phyloP scores from a whole-genome alignment of 208 protist genomes.

The Trypanosoma avium region DNA sequence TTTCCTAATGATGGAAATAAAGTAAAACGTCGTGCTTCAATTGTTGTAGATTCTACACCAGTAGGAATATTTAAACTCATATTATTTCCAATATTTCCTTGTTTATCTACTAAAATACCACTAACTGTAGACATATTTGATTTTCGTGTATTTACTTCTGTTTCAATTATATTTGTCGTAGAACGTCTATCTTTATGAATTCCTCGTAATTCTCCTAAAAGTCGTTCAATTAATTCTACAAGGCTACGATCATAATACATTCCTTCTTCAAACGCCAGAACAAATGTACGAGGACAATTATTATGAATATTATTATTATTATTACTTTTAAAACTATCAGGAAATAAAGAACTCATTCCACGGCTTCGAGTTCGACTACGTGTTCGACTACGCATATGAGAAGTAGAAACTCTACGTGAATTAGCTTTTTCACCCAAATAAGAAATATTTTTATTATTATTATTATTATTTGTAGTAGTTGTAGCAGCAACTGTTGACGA shows the following conservation, averaged over 20 bases:
- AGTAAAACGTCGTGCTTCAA: no score
- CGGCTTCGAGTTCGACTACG: background rate
- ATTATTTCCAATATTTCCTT: no score
- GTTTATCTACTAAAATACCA: background rate
- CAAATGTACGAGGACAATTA: slow-evolving; percentile 10
- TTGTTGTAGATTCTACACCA: no score
- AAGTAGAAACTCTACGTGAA: no score
- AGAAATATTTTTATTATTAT: background rate
- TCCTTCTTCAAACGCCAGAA: slow-evolving; percentile 28
- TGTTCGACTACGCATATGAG: no score
- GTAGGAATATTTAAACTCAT: no score
- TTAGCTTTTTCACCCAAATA: no score
- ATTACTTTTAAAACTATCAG: background rate
- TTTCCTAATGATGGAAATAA: no score
- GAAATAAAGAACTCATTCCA: background rate
- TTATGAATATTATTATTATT: background rate
- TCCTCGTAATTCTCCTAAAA: background rate
- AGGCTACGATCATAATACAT: slow-evolving; percentile 17
- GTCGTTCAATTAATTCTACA: slow-evolving; percentile 15
- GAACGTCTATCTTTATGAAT: background rate
- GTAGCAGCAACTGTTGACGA: no score
- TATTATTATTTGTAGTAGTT: background rate
- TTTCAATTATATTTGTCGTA: no score
- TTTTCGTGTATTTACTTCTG: no score
- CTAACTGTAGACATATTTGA: background rate